Evolutionary conservation across 2,329 filamentous ascomycete genomes (phyloP), one percentile per base, ranked within the genome.

Genomic region (Xylaria sp.): DNA sequence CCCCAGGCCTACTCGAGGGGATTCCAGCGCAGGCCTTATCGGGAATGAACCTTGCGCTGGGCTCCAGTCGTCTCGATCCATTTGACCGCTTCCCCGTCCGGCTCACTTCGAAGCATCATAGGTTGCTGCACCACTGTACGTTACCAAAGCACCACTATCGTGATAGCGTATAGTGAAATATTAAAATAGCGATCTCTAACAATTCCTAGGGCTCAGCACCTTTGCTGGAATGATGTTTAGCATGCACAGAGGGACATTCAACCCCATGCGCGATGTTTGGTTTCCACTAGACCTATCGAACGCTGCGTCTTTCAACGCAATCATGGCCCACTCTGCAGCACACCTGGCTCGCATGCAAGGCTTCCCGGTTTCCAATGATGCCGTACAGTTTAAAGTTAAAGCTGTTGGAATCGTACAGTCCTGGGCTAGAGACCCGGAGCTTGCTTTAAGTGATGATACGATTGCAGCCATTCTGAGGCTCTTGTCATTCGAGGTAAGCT

Each of bases 251-350:
- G 55, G 60, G 11, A 58, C 50, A 4, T 67, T 67, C 55, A 67
- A 67, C 39, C 65, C 65, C 0, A 80, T 82, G 77, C 77, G 77
- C 14, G 80, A 82, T 54, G 78, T 82, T 34, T 82, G 79, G 78
- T 73, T 80, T 30, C 79, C 81, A 0, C 68, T 82, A 1, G 80
- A 82, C 54, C 71, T 82, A 17, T 82, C 81, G 4, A 82, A 82
- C 61, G 75, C 79, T 1, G 79, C 80, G 4, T 80, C 79, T 0
- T 81, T 82, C 69, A 81, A 82, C 48, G 77, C 76, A 19, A 77
- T 81, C 48, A 81, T 82, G 79, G 80, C 81, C 0, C 81, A 82
- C 63, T 78, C 81, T 1, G 80, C 81, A 0, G 79, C 80, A 0
- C 81, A 82, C 55, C 65, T 82, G 0, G 74, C 78, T 39, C 74